phyloP scores from a whole-genome alignment of 768 basidiomycete species.

The Tylopilus vinaceipallidus region DNA sequence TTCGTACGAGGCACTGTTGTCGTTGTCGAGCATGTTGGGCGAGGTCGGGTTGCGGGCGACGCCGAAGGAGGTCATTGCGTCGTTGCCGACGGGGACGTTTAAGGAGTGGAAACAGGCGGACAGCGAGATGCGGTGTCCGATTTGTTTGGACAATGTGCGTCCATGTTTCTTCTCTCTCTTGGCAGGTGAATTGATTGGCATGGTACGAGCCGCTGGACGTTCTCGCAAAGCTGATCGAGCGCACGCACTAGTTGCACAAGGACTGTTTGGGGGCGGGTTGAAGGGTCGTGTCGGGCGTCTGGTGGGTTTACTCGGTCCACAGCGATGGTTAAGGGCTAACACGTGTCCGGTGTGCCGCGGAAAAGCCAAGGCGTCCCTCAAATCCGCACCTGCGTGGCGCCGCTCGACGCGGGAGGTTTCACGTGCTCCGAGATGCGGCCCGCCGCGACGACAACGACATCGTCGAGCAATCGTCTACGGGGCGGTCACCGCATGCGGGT shows the following conservation, averaged over 20 bases:
- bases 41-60: slow-evolving; percentile 68
- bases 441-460: not conserved
- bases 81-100: slow-evolving; percentile 59
- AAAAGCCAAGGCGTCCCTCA: slow-evolving; percentile 39
- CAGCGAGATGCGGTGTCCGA: slow-evolving; percentile 75
- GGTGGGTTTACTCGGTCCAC: not conserved
- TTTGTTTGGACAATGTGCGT: slow-evolving; percentile 81
- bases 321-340: slow-evolving; percentile 82
- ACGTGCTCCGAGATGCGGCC: slow-evolving; percentile 10
- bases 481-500: slow-evolving; percentile 4
- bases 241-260: slow-evolving; percentile 80
- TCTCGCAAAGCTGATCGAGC: slow-evolving; percentile 65
- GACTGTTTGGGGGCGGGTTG: slow-evolving; percentile 67
- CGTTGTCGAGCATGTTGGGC: slow-evolving; percentile 57
- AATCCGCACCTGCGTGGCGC: slow-evolving; percentile 21
- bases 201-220: slow-evolving; percentile 66
- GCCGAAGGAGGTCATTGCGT: slow-evolving; percentile 56
- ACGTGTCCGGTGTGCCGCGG: slow-evolving; percentile 84
- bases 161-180: not conserved
- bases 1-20: slow-evolving; percentile 70
- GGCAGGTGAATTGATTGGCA: not conserved
- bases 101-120: slow-evolving; percentile 67
- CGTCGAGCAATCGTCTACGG: not conserved
- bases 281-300: not conserved
- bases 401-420: slow-evolving; percentile 9